phyloP scores from a whole-genome alignment of 352 stramenopile genomes.

The Plasmopara viticola region DNA sequence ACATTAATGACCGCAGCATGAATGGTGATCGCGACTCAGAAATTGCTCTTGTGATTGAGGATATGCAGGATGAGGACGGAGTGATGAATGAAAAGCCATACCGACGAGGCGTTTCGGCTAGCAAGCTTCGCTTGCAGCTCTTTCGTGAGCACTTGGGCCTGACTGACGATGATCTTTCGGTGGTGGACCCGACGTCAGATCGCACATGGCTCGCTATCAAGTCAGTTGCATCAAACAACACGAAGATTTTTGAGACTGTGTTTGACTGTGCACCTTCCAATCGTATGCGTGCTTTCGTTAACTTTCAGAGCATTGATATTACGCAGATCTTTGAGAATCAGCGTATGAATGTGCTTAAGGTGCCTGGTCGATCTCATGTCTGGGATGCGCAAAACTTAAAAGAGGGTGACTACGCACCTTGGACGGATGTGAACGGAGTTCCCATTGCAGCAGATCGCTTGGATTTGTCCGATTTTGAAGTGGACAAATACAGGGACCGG shows the following conservation, averaged over 20 bases:
- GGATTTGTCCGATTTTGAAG: conserved; percentile 68
- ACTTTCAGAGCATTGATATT: conserved; percentile 72
- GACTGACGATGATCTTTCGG: conserved; percentile 43
- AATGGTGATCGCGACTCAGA: conserved; percentile 87
- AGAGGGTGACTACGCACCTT: conserved; percentile 75
- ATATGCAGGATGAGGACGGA: conserved; percentile 73
- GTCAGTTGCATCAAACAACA: conserved; percentile 52
- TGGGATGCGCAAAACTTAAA: conserved; percentile 77
- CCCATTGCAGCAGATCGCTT: conserved; percentile 72
- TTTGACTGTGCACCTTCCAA: conserved; percentile 84
- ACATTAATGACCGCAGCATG: conserved; percentile 95
- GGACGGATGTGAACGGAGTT: conserved; percentile 83
- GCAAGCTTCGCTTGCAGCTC: conserved; percentile 65
- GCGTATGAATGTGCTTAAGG: conserved; percentile 76
- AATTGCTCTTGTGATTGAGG: conserved; percentile 80
- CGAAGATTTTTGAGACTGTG: conserved; percentile 71
- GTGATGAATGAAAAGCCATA: conserved; percentile 71
- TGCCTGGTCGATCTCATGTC: conserved; percentile 46
- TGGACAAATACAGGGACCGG: conserved; percentile 73
- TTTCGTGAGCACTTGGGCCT: conserved; percentile 80
- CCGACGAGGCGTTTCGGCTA: conserved; percentile 50
- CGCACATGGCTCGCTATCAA: conserved; percentile 63
- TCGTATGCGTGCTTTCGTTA: conserved; percentile 65
- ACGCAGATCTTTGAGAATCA: conserved; percentile 87
- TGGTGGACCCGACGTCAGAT: conserved; percentile 53